Evolutionary conservation across 768 basidiomycete genomes (phyloP), one percentile per base, ranked within the genome.

Genomic region (Suillus sp.): DNA sequence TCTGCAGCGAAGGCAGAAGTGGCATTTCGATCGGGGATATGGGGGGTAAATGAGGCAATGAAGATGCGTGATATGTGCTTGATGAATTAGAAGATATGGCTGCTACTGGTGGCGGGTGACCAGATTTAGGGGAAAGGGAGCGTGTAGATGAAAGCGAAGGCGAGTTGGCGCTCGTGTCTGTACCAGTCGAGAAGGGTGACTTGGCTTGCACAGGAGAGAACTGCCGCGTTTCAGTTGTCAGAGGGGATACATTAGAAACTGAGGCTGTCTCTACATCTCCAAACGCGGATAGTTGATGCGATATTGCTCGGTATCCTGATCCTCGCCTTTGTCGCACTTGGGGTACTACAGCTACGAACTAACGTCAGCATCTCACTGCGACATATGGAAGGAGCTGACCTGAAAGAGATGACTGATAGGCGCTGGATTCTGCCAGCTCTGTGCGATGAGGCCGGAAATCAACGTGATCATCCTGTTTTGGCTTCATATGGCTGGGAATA

Each of bases 1-100:
- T 67, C 58, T 65, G 62, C 27, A 58, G 62, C 61, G 64, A 59
- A 67, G 66, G 61, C 32, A 53, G 32, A 62, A 67, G 68, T 61
- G 66, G 37, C 11, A 67, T 56, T 4, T 66, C 27, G 42, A 38
- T 60, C 61, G 67, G 66, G 13, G 70, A 45, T 74, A 76, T 40
- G 60, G 65, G 54, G 60, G 71, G 67, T 61, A 73, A 60, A 63
- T 69, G 57, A 18, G 72, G 74, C 67, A 68, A 61, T 74, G 75
- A 65, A 76, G 62, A 71, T 65, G 59, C 34, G 18, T 78, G 77
- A 68, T 79, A 81, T 57, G 80, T 71, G 76, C 77, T 68, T 74
- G 79, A 25, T 78, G 81, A 59, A 79, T 82, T 70, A 77, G 79
- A 65, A 84, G 79, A 45, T 75, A 75, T 38, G 53, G 80, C 68